These are phyloP conservation scores for Pythium insidiosum DNA, from an alignment of 352 stramenopile genomes.

Conservation along the genomic window DNA sequence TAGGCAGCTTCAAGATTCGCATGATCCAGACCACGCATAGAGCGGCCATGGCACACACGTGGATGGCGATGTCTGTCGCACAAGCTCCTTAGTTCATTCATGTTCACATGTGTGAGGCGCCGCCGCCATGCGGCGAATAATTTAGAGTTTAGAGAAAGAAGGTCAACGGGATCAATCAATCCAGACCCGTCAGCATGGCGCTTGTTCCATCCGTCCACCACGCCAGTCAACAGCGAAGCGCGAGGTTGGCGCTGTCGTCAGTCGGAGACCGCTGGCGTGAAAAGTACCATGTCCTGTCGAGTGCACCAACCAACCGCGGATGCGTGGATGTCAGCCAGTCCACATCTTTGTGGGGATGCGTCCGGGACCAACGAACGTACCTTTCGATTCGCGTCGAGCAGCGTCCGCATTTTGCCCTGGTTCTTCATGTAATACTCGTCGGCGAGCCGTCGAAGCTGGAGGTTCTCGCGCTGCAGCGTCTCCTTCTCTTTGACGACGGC, in stretches of 20 bases:
- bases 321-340: neutral
- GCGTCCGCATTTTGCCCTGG: slow-evolving; percentile 44
- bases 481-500: slow-evolving; percentile 38
- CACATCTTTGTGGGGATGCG: neutral
- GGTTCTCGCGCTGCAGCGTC: slow-evolving; percentile 51
- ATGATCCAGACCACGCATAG: too few species aligned
- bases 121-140: too few species aligned
- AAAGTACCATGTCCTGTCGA: slow-evolving; percentile 16
- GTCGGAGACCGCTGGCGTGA: slow-evolving; percentile 10
- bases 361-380: slow-evolving; percentile 2
- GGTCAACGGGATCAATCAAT: neutral
- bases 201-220: neutral
- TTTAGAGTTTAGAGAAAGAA: neutral
- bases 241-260: neutral
- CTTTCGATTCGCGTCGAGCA: slow-evolving; percentile 56
- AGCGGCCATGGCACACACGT: too few species aligned
- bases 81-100: too few species aligned
- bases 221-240: neutral
- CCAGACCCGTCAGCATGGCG: neutral
- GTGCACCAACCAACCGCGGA: neutral
- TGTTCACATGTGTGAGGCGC: too few species aligned
- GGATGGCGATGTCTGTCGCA: too few species aligned
- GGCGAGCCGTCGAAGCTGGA: slow-evolving; percentile 44
- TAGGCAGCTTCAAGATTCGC: too few species aligned
- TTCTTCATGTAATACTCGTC: slow-evolving; percentile 82